These are phyloP conservation scores for Fusarium torreyae DNA, from an alignment of 2,329 filamentous ascomycete species.

Conservation along the genomic window DNA sequence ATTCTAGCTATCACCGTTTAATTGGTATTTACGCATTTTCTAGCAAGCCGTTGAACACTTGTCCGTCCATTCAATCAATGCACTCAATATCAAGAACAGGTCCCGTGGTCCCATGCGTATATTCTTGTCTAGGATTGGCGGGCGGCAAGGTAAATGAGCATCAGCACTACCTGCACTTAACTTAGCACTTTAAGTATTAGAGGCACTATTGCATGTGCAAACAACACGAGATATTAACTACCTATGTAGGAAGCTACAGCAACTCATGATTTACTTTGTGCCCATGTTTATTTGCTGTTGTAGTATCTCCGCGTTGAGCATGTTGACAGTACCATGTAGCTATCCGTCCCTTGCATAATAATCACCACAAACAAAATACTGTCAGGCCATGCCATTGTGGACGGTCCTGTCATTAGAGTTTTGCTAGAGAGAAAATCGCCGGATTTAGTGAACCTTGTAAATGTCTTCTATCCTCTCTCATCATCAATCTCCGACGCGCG, in stretches of 20 bases:
- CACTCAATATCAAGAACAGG: slow-evolving; percentile 2
- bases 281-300: background rate
- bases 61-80: slow-evolving; percentile 4
- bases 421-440: slow-evolving; percentile 12
- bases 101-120: slow-evolving; percentile 7
- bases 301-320: background rate
- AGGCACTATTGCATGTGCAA: slow-evolving; percentile 27
- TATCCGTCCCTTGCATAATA: background rate
- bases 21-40: background rate
- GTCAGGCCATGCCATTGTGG: background rate
- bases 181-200: slow-evolving; percentile 16
- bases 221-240: background rate
- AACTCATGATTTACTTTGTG: background rate
- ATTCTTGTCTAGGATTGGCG: slow-evolving; percentile 36
- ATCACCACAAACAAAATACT: background rate
- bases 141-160: slow-evolving; percentile 31
- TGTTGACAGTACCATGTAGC: background rate
- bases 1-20: background rate
- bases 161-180: slow-evolving; percentile 33
- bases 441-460: slow-evolving; percentile 3
- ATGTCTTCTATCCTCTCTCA: background rate
- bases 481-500: slow-evolving; percentile 22
- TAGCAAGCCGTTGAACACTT: background rate
- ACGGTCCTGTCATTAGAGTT: slow-evolving; percentile 21
- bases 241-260: background rate